Evolutionary conservation across 345 rosid species (phyloP).

Genomic region (Bruguiera sexangula): DNA sequence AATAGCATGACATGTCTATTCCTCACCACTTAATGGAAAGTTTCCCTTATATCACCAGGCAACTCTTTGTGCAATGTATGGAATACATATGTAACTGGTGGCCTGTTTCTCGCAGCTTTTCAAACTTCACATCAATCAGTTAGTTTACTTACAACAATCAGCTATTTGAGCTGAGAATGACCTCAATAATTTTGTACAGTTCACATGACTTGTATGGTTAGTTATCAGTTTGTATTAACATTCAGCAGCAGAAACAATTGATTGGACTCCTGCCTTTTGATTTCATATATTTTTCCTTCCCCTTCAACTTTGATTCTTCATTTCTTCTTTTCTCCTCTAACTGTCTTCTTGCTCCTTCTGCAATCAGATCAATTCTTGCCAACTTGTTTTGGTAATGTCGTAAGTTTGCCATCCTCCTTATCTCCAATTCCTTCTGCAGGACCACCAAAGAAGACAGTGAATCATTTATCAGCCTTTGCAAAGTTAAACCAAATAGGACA

Average conservation of each 20-base stretch:
- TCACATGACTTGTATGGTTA: not conserved
- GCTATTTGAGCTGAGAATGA: not conserved
- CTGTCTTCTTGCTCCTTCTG: slow-evolving; percentile 54
- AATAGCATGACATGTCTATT: too few relatives aligned
- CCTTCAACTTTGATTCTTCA: slow-evolving; percentile 47
- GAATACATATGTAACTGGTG: too few relatives aligned
- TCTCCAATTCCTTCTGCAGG: slow-evolving; percentile 59
- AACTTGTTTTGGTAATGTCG: slow-evolving; percentile 54
- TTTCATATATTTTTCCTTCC: slow-evolving; percentile 45
- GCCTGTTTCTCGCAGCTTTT: not conserved
- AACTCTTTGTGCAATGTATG: too few relatives aligned
- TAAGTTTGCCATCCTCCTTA: slow-evolving; percentile 39
- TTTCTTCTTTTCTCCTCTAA: slow-evolving; percentile 57
- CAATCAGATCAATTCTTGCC: slow-evolving; percentile 50
- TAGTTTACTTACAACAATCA: too few relatives aligned
- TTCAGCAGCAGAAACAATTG: slow-evolving; percentile 53
- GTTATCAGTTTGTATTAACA: not conserved
- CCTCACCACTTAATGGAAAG: too few relatives aligned
- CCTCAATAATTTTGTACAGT: not conserved
- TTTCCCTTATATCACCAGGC: too few relatives aligned
- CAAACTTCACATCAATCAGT: not conserved
- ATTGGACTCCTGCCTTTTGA: slow-evolving; percentile 36
- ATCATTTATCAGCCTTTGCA: not conserved
- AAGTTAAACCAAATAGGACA: not conserved
- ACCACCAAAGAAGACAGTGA: not conserved